Evolutionary conservation across 495 filamentous ascomycete species (phyloP), one percentile per base, ranked within the genome.

Genomic region (Usnea hakonensis): DNA sequence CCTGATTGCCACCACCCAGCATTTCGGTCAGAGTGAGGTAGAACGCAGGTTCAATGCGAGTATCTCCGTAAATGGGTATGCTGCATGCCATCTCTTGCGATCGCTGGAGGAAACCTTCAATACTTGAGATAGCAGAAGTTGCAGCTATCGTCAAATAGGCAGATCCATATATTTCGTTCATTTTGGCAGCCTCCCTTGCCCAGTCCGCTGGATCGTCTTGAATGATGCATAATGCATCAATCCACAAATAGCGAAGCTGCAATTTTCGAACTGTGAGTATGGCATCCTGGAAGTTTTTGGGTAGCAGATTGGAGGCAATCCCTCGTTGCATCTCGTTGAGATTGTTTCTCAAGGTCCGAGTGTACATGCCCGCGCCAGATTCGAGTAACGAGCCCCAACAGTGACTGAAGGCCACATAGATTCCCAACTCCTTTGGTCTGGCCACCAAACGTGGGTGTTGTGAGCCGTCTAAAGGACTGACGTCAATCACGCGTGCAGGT

Each of bases 141-240:
- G 57, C 65, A 35, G 57, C 63, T 13, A 67, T n/a, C 2, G 57
- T 65, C 16, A 65, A 28, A 40, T 56, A 50, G 7, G 65, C 26
- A 21, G n/a, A 37, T 19, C 43, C 52, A 33, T 67, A 67, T 10
- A 67, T 36, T 5, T 60, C 54, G 21, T 61, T 36, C 65, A 67
- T 67, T 30, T 19, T 43, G 8, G 63, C 57, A 36, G 63, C 33
- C 33, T 65, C 63, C 5, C 14, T 48, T 23, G 33, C 48, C 63
- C 63, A 65, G 43, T 65, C 63, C 5, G 26, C 52, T 28, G 19
- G 21, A 6, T 62, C 64, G 35, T 69, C 65, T 57, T 69, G 67
- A n/a, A 64, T 64, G 19, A 69, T 69, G 53, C 67, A 69, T 1
- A 69, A 54, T 17, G 67, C 64, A 67, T 69, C 65, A 40, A 69